Evolutionary conservation across 805 yeast genomes (phyloP).

Genomic region (Teunomyces gatunensis): DNA sequence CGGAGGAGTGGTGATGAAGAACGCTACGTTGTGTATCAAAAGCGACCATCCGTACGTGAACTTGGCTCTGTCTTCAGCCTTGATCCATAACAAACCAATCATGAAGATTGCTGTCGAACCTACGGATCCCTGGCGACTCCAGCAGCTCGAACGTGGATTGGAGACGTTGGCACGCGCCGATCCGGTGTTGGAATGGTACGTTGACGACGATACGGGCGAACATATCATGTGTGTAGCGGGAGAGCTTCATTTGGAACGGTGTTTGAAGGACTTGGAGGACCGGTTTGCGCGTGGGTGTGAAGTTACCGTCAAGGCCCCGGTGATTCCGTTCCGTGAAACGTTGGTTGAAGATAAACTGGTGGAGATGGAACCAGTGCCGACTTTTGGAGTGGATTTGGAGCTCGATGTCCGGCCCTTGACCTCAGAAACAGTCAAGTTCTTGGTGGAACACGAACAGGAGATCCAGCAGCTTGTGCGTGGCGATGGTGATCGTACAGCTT

Average conservation of each 20-base stretch:
- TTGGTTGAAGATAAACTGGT: constrained; percentile 50
- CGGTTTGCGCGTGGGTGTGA: constrained; percentile 87
- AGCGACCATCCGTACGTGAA: constrained; percentile 69
- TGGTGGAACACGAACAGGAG: constrained; percentile 45
- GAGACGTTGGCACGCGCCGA: constrained; percentile 81
- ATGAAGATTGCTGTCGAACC: constrained; percentile 97
- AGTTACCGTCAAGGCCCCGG: constrained; percentile 83
- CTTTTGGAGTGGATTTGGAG: constrained; percentile 33
- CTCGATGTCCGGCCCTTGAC: constrained; percentile 65
- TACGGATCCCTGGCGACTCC: constrained; percentile 70
- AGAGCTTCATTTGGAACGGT: constrained; percentile 91
- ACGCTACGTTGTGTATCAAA: constrained; percentile 70
- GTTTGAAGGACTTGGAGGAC: constrained; percentile 84
- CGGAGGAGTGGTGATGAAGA: constrained; percentile 76
- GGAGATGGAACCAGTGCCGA: constrained; percentile 21
- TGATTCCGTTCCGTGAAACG: constrained; percentile 91
- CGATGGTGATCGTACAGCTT: constrained; percentile 13
- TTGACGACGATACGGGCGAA: constrained; percentile 86
- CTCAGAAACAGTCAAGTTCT: constrained; percentile 43
- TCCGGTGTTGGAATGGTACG: constrained; percentile 86
- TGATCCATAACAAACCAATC: constrained; percentile 75
- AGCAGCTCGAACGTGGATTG: constrained; percentile 72
- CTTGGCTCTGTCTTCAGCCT: constrained; percentile 46
- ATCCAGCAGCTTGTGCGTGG: constrained; percentile 35
- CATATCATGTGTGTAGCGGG: constrained; percentile 94